Base-by-base conservation (phyloP, 768 basidiomycete species). In the Phaeotremella skinneri region DNA sequence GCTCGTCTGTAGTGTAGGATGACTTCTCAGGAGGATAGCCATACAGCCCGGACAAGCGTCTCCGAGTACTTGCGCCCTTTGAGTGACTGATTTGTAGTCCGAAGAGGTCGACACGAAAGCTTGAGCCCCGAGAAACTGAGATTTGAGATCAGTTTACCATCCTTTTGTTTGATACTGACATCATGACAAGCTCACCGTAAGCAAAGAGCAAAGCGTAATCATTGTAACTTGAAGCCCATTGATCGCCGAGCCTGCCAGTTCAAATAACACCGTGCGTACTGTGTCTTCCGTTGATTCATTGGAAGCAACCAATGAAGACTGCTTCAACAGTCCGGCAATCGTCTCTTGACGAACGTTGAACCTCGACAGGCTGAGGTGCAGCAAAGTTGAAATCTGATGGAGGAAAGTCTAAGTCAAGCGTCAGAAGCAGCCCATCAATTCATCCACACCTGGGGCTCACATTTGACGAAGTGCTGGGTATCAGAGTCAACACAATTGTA, bases 311-410 rank as follows among this genome's bases (percentile, higher is more conserved):
- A 11, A 4, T 2, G 49, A 52, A 11, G 68, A 60, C 3, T 55
- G 42, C 26, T 49, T 21, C 13, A 63, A 32, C 2, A 72, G 49
- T n/a, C 11, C 39, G 0, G 27, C 9, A 1, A 66, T 11, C 2
- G 63, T 31, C 4, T 34, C 52, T 23, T 27, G n/a, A 3, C 23
- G 4, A 2, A 69, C 68, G 49, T 63, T 50, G 47, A 67, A 72
- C 1, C 68, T 58, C 3, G 65, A 21, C 1, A 72, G 42, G 25
- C 50, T 42, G 1, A 72, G 55, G 29, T 65, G 63, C 4, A 69
- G 55, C 2, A 72, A 47, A 4, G 70, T 72, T 1, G 68, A 67
- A 9, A 41, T 56, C 47, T 72, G 70, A 49, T 72, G 62, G 14
- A 66, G 31, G 17, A 64, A 58, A 13, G 57, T 55, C 64, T 63